These are phyloP conservation scores for Fraxinus ornus DNA, from an alignment of 305 asterid genomes.

Conservation along the genomic window DNA sequence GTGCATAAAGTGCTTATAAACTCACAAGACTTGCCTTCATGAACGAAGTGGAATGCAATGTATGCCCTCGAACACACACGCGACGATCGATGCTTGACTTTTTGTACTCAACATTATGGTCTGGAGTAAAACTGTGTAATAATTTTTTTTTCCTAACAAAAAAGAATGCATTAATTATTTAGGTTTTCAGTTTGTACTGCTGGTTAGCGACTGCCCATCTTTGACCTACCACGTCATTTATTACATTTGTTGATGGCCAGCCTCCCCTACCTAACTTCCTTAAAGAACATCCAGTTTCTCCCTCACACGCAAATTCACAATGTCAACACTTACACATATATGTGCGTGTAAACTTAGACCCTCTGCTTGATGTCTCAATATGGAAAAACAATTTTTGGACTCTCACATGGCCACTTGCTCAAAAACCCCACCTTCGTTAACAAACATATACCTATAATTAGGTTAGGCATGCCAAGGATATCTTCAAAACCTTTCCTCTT, in stretches of 20 bases:
- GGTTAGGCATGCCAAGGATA: constrained; percentile 18
- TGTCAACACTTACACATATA: background rate
- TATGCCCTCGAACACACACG: too few relatives aligned
- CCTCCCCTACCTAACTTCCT: background rate
- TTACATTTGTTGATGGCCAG: background rate
- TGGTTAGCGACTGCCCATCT: background rate
- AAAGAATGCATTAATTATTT: background rate
- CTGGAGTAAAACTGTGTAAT: background rate
- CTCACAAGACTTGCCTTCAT: too few relatives aligned
- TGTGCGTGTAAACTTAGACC: background rate
- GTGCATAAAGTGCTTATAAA: too few relatives aligned
- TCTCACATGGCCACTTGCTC: constrained; percentile 43
- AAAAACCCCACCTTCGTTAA: constrained; percentile 27
- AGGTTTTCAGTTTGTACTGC: background rate
- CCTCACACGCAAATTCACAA: background rate
- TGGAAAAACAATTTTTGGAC: background rate
- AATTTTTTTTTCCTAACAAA: background rate
- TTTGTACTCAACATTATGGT: background rate
- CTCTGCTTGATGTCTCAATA: background rate
- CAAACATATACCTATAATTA: constrained; percentile 36
- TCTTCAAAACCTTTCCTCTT: constrained; percentile 1
- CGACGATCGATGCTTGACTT: too few relatives aligned
- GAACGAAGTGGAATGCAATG: too few relatives aligned
- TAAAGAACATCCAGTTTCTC: background rate
- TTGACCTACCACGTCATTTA: background rate